Conservation (phyloP, 495 filamentous ascomycete species). For the Trichodelitschia bisporula region DNA sequence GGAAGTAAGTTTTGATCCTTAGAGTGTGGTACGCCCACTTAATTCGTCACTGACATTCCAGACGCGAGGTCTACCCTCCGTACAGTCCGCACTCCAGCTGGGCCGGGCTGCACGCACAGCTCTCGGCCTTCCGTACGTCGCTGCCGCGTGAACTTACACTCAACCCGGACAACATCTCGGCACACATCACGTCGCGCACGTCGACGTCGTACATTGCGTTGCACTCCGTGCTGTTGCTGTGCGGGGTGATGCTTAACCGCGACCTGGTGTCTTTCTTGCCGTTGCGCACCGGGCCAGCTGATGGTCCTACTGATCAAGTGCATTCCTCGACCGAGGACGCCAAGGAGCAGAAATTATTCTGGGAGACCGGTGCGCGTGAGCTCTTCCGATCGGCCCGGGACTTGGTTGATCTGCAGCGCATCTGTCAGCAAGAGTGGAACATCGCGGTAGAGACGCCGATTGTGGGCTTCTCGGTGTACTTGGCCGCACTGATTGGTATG, state of each 20-base stretch:
- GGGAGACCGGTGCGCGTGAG: conserved; percentile 48
- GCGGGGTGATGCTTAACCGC: conserved; percentile 54
- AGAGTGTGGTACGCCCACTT: too few relatives aligned
- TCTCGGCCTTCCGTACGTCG: conserved; percentile 39
- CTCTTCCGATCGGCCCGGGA: conserved; percentile 48
- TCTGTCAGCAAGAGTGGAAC: conserved; percentile 41
- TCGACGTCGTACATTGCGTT: conserved; percentile 52
- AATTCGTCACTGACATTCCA: conserved; percentile 4
- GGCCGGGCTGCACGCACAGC: conserved; percentile 27
- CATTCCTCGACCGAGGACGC: conserved; percentile 30
- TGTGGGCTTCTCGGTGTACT: conserved; percentile 59
- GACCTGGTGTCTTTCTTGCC: conserved; percentile 70
- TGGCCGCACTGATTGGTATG: conserved; percentile 39
- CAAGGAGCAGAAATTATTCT: conserved; percentile 32
- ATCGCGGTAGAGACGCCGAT: conserved; percentile 56
- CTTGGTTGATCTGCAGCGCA: conserved; percentile 51
- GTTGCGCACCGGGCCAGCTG: conserved; percentile 36
- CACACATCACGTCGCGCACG: conserved; percentile 51
- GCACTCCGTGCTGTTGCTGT: conserved; percentile 56
- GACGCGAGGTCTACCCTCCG: conserved; percentile 15
- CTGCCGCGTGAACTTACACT: conserved; percentile 49
- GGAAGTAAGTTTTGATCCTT: conserved; percentile 24
- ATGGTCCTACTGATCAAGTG: conserved; percentile 51
- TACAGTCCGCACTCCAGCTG: conserved; percentile 18
- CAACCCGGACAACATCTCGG: conserved; percentile 50